phyloP scores from a whole-genome alignment of 495 filamentous ascomycete genomes.

The Penicillium malachiteum region DNA sequence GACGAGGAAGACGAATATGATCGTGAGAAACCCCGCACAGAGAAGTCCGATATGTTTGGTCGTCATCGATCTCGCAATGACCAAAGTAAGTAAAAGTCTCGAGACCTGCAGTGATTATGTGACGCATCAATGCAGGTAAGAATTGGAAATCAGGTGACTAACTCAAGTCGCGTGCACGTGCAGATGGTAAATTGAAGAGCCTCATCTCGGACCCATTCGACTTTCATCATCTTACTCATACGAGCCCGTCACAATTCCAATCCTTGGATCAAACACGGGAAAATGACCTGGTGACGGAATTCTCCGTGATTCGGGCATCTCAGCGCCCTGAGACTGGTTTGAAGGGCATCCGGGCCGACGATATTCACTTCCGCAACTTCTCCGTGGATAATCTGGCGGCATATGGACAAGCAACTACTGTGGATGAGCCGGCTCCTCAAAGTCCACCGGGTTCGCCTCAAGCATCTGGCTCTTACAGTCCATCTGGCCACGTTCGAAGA shows the following conservation, averaged over 20 bases:
- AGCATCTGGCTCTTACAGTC: slow-evolving; percentile 12
- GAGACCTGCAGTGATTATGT: not conserved
- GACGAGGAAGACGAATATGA: slow-evolving; percentile 46
- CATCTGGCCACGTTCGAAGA: slow-evolving; percentile 17
- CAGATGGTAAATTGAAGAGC: slow-evolving; percentile 43
- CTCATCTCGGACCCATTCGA: slow-evolving; percentile 82
- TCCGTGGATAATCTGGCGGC: slow-evolving; percentile 51
- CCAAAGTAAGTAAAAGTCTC: not conserved
- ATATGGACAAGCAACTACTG: slow-evolving; percentile 22
- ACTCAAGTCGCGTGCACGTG: not conserved
- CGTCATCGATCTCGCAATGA: slow-evolving; percentile 2
- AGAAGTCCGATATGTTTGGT: slow-evolving; percentile 32
- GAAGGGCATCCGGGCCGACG: slow-evolving; percentile 61
- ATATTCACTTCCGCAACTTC: slow-evolving; percentile 63
- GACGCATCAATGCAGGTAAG: not conserved
- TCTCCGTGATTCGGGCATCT: slow-evolving; percentile 65
- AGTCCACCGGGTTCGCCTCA: slow-evolving; percentile 27
- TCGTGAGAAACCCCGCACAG: slow-evolving; percentile 35
- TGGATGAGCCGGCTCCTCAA: slow-evolving; percentile 20
- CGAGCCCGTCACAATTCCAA: slow-evolving; percentile 61
- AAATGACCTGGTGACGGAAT: slow-evolving; percentile 63
- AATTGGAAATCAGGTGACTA: not conserved
- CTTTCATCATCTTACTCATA: slow-evolving; percentile 85
- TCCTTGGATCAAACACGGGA: slow-evolving; percentile 55
- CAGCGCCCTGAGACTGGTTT: slow-evolving; percentile 60